phyloP scores from a whole-genome alignment of 2,329 filamentous ascomycete genomes.

The Cladophialophora yegresii region DNA sequence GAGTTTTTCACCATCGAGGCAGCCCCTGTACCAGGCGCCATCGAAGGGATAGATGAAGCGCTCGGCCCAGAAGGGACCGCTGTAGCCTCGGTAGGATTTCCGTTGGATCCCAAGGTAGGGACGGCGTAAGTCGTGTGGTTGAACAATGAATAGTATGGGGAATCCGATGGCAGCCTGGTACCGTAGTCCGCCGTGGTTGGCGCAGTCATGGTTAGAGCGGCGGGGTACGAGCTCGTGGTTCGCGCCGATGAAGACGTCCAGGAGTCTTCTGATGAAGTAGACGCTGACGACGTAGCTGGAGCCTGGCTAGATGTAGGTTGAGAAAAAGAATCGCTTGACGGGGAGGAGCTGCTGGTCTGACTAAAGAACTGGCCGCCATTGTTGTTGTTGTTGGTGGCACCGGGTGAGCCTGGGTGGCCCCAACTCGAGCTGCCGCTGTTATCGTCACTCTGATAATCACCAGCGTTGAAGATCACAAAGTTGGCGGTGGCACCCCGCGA shows the following conservation, averaged over 20 bases:
- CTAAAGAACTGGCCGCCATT: constrained; percentile 23
- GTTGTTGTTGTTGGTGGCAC: constrained; percentile 1
- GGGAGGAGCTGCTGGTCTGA: constrained; percentile 15
- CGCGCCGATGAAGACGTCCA: constrained; percentile 21
- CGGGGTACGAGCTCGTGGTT: constrained; percentile 26
- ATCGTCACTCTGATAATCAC: constrained; percentile 42
- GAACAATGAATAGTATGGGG: constrained; percentile 29
- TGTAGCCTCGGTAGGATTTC: constrained; percentile 16
- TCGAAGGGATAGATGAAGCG: constrained; percentile 18
- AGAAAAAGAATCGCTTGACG: constrained; percentile 36
- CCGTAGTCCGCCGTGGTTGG: constrained; percentile 9
- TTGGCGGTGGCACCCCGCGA: constrained; percentile 65
- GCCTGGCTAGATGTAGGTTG: constrained; percentile 35
- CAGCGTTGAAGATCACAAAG: constrained; percentile 62
- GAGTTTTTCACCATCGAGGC: constrained; percentile 13
- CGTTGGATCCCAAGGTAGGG: constrained; percentile 1
- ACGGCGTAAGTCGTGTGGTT: constrained; percentile 18
- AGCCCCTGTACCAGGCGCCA: constrained; percentile 21
- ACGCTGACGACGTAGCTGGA: constrained; percentile 34
- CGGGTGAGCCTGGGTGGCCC: neutral
- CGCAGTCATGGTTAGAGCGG: constrained; percentile 7
- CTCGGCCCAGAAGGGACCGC: constrained; percentile 19
- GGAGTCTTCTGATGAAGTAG: constrained; percentile 29
- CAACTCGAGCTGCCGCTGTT: constrained; percentile 18
- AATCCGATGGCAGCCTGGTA: constrained; percentile 15